phyloP scores from a whole-genome alignment of 2,329 filamentous ascomycete species.

The Colletotrichum costaricense region DNA sequence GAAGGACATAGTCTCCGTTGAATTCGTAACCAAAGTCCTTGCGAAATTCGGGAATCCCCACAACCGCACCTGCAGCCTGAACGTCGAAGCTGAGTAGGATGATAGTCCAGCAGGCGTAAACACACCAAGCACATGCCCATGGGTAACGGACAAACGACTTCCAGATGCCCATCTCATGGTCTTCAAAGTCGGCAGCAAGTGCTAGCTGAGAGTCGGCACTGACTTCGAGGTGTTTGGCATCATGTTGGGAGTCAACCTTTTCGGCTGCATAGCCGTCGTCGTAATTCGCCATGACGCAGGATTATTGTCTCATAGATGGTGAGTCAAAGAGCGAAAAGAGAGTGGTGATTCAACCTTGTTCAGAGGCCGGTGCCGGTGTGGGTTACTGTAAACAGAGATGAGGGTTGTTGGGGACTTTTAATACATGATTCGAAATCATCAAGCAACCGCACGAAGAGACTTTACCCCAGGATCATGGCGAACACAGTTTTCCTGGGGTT shows the following conservation, averaged over 20 bases:
- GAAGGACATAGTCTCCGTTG: slow-evolving; percentile 51
- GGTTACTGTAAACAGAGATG: too few species aligned
- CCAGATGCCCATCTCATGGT: slow-evolving; percentile 40
- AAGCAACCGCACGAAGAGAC: neutral
- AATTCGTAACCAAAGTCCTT: slow-evolving; percentile 55
- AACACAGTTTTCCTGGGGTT: neutral
- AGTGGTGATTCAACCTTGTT: neutral
- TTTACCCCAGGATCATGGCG: neutral
- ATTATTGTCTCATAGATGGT: neutral
- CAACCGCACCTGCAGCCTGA: slow-evolving; percentile 53
- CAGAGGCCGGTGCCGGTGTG: neutral
- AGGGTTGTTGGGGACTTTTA: neutral
- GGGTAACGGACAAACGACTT: slow-evolving; percentile 41
- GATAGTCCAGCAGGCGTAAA: slow-evolving; percentile 52
- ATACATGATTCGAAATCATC: neutral
- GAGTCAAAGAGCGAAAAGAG: neutral
- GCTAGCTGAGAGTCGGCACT: slow-evolving; percentile 8
- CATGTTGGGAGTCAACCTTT: slow-evolving; percentile 11
- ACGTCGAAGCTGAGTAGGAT: slow-evolving; percentile 54
- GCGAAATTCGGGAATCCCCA: slow-evolving; percentile 56
- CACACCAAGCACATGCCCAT: slow-evolving; percentile 46
- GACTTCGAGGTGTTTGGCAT: slow-evolving; percentile 19
- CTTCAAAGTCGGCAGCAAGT: slow-evolving; percentile 38
- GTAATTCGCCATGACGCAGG: neutral
- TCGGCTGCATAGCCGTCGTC: slow-evolving; percentile 17